Conservation (phyloP, 495 filamentous ascomycete genomes). For the Xylaria venustula region DNA sequence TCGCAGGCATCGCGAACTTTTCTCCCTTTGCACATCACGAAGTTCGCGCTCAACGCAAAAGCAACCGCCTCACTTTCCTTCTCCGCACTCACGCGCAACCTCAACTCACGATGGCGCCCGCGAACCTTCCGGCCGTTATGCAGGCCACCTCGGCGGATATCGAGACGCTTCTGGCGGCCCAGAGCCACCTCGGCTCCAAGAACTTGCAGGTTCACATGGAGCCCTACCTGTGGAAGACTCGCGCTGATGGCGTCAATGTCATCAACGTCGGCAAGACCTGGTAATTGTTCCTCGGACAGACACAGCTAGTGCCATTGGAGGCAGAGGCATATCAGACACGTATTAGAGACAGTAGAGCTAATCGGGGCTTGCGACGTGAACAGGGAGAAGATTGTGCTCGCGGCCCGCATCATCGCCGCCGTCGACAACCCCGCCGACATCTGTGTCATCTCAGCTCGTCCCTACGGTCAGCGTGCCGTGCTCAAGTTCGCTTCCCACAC, state of each 20-base stretch:
- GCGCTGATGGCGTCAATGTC: constrained; percentile 95
- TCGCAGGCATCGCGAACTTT: constrained; percentile 24
- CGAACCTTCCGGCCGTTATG: constrained; percentile 88
- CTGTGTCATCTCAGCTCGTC: constrained; percentile 98
- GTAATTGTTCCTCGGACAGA: no score
- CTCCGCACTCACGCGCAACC: constrained; percentile 46
- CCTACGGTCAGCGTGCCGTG: constrained; percentile 98
- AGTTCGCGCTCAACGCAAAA: constrained; percentile 36
- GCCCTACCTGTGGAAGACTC: constrained; percentile 99
- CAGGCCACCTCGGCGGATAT: constrained; percentile 73
- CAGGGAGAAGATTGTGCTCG: constrained; percentile 99
- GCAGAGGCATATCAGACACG: neutral
- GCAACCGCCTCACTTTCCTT: constrained; percentile 50
- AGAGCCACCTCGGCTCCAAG: constrained; percentile 97
- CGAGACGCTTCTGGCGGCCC: constrained; percentile 97
- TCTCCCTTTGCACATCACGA: constrained; percentile 16
- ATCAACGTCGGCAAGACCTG: constrained; percentile 99
- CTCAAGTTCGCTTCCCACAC: constrained; percentile 99
- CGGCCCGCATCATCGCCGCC: constrained; percentile 96
- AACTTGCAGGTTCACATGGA: constrained; percentile 99
- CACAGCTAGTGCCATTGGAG: no score
- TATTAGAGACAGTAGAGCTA: no score
- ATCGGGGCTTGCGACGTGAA: no score
- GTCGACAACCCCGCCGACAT: constrained; percentile 99
- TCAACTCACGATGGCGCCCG: constrained; percentile 83